Conservation (phyloP, 257 asterid genomes). For the Nicotiana noctiflora region DNA sequence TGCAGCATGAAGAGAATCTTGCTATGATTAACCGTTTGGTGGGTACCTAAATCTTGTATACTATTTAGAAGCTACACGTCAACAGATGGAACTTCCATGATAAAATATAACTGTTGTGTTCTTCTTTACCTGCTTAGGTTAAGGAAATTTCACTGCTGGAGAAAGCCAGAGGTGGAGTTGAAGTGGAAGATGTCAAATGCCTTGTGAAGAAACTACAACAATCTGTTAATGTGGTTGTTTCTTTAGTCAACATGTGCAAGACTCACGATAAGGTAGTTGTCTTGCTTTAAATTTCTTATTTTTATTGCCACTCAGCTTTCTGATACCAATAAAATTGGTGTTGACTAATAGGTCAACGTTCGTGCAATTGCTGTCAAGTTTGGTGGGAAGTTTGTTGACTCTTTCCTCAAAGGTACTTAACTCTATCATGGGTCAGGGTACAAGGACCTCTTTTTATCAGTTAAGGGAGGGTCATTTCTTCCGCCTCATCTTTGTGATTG, state of each 20-base stretch:
- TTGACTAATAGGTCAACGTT: slow-evolving; percentile 49
- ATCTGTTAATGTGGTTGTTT: slow-evolving; percentile 63
- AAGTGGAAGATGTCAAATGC: slow-evolving; percentile 34
- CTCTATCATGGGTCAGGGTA: slow-evolving; percentile 1
- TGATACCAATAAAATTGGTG: slow-evolving; percentile 15
- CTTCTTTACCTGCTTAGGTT: slow-evolving; percentile 32
- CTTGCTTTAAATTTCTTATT: slow-evolving; percentile 1
- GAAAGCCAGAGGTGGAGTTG: slow-evolving; percentile 49
- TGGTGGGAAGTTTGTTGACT: slow-evolving; percentile 77
- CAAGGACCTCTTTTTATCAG: background rate
- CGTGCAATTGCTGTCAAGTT: slow-evolving; percentile 78
- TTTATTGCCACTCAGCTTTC: background rate
- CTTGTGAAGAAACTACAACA: slow-evolving; percentile 55
- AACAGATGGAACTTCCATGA: background rate
- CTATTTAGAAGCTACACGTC: background rate
- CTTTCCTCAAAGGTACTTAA: slow-evolving; percentile 69
- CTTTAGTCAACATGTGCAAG: slow-evolving; percentile 65
- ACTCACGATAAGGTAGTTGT: slow-evolving; percentile 50
- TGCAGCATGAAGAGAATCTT: slow-evolving; percentile 87
- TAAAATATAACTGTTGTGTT: background rate
- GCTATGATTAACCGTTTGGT: slow-evolving; percentile 60
- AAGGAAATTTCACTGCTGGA: slow-evolving; percentile 49
- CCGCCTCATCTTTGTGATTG: slow-evolving; percentile 3
- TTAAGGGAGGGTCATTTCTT: background rate
- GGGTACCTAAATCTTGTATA: slow-evolving; percentile 25